Base-by-base conservation (phyloP, 345 rosid genomes). In the Corchorus olitorius region DNA sequence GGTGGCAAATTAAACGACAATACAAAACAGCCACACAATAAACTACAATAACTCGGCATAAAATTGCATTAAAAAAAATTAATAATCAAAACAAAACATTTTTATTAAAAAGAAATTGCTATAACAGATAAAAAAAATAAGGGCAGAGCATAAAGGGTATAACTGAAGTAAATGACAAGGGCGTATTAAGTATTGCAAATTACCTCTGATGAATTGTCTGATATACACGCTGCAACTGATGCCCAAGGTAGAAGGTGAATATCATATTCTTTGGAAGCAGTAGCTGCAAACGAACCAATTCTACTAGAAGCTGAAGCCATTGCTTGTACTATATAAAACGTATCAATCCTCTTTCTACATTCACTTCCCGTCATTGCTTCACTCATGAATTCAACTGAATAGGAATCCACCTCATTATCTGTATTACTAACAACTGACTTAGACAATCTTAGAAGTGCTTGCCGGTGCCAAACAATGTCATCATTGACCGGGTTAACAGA, bases 181-280 rank as follows among this genome's bases (percentile, higher is more conserved):
- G 48, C 37, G 72, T 63, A 3, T 22, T 43, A 59, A 68, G 60
- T 43, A 41, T 69, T 15, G 78, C 50, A 80, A 53, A 76, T 80
- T 87, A 94, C 98, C 85, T 87, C 83, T 43, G 91, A 79, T 76
- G 85, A 77, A 82, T 77, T 85, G 73, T 87, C 87, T 22, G 98
- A 88, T 78, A 91, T 67, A 83, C 98, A 93, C 34, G 98, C 98
- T 49, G 98, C 98, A 80, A 91, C 88, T 15, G 98, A 91, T 62
- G 91, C 98, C 98, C 98, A 94, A 34, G 98, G 98, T 75, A 91
- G 84, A 73, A 94, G 83, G 70, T 94, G 95, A 74, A 94, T 89
- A 83, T 93, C 98, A 84, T 93, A 93, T 71, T 94, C 98, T 86
- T 87, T 89, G 79, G 93, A 90, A 54, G 92, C 98, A 80, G 92